Conservation (phyloP, 805 yeast species). For the Yarrowia phangngaensis region DNA sequence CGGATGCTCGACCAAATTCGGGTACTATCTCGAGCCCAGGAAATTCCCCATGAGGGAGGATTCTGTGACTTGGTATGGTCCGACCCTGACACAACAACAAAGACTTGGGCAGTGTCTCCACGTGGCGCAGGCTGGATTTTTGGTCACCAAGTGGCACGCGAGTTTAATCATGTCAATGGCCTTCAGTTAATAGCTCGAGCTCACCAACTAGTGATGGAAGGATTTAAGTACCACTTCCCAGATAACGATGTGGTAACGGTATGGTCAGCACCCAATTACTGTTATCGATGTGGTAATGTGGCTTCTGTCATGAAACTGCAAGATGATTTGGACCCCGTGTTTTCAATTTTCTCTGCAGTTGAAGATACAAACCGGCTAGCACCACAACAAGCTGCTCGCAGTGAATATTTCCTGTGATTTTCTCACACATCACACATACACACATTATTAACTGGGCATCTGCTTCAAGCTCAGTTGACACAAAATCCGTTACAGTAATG, state of each 20-base stretch:
- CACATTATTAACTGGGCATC: slow-evolving; percentile 18
- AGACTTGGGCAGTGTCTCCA: slow-evolving; percentile 97
- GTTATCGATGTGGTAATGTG: slow-evolving; percentile 96
- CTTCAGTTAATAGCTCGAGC: slow-evolving; percentile 88
- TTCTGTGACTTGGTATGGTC: slow-evolving; percentile 97
- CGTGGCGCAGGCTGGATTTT: slow-evolving; percentile 99
- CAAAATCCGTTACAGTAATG: slow-evolving; percentile 25
- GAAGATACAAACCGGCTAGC: slow-evolving; percentile 34
- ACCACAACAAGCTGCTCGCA: slow-evolving; percentile 33
- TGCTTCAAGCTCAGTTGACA: slow-evolving; percentile 1
- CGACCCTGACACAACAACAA: slow-evolving; percentile 89
- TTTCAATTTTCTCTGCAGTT: slow-evolving; percentile 92
- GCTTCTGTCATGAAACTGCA: slow-evolving; percentile 97
- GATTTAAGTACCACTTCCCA: slow-evolving; percentile 92
- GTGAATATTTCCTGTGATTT: slow-evolving; percentile 34
- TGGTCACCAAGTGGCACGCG: slow-evolving; percentile 90
- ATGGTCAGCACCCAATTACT: slow-evolving; percentile 96
- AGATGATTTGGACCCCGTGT: slow-evolving; percentile 79
- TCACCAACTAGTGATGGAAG: slow-evolving; percentile 98
- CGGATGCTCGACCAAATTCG: slow-evolving; percentile 96
- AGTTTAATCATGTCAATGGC: slow-evolving; percentile 92
- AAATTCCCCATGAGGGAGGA: slow-evolving; percentile 98
- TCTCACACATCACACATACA: not conserved
- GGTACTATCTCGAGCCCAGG: slow-evolving; percentile 92
- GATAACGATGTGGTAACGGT: slow-evolving; percentile 96